Conservation (phyloP, 108 stramenopile genomes). For the Pseudonitzschia pungens region DNA sequence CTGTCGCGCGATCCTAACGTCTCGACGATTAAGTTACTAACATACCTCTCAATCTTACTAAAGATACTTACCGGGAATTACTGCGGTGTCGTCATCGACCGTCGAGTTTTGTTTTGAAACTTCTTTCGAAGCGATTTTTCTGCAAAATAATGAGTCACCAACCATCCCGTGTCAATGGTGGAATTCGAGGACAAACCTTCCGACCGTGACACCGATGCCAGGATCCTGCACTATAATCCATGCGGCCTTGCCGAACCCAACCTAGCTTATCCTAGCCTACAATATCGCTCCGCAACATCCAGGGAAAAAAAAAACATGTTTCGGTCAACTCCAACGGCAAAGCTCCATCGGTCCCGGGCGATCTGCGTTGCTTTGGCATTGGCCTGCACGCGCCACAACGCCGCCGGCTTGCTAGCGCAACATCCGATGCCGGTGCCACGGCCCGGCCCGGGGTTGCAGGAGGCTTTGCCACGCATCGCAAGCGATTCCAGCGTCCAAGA, state of each 20-base stretch:
- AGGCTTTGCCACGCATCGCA: background rate
- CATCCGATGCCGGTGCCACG: background rate
- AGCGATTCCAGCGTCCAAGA: background rate
- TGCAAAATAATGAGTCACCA: background rate
- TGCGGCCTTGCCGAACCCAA: too few species aligned
- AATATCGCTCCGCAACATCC: background rate
- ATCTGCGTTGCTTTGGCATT: background rate
- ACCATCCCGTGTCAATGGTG: too few species aligned
- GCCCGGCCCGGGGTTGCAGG: background rate
- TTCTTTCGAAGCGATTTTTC: background rate
- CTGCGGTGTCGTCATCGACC: conserved; percentile 6
- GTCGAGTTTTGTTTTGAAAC: background rate
- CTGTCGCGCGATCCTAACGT: too few species aligned
- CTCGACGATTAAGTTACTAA: too few species aligned
- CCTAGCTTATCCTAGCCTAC: too few species aligned
- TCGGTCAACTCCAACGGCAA: background rate
- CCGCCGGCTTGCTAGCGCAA: background rate
- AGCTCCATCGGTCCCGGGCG: background rate
- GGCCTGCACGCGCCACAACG: background rate
- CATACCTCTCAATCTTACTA: too few species aligned
- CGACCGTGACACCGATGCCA: too few species aligned
- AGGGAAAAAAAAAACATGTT: background rate
- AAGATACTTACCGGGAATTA: too few species aligned
- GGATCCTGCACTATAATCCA: too few species aligned
- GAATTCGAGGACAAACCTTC: too few species aligned